Percentiles rank a stretch among this genome's conserved stretches.
These are phyloP conservation scores for Rubia yunnanensis DNA, from an alignment of 257 asterid species.

Conservation along the genomic window DNA sequence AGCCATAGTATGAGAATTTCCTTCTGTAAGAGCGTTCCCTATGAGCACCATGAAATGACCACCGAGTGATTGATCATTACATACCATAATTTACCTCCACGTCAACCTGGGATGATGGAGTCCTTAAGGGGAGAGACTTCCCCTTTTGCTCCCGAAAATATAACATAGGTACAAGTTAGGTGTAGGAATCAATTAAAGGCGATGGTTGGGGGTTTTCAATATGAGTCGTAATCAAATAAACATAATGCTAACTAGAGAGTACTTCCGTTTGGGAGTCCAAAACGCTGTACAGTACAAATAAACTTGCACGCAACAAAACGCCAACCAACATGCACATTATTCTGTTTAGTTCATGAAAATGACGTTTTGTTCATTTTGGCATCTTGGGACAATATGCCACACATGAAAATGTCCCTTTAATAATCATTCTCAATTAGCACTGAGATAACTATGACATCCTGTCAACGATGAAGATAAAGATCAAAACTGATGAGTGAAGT, in stretches of 20 bases:
- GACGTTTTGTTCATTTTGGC: not conserved
- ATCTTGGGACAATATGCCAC: too few relatives aligned
- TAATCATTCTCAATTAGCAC: not conserved
- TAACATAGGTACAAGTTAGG: too few relatives aligned
- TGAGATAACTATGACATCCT: not conserved
- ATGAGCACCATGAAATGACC: too few relatives aligned
- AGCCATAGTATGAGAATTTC: too few relatives aligned
- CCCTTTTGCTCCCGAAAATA: too few relatives aligned
- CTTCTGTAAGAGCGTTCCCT: too few relatives aligned
- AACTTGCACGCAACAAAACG: not conserved
- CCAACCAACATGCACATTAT: not conserved
- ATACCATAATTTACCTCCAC: too few relatives aligned
- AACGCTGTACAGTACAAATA: not conserved
- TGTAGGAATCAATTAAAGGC: too few relatives aligned
- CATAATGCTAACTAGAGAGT: not conserved
- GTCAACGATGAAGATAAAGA: not conserved
- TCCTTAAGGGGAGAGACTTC: too few relatives aligned
- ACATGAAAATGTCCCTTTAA: not conserved
- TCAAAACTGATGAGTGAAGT: not conserved
- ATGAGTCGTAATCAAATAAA: not conserved
- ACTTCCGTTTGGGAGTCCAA: not conserved
- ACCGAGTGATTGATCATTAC: too few relatives aligned
- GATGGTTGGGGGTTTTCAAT: too few relatives aligned
- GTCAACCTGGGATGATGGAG: too few relatives aligned
- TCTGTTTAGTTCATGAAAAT: not conserved